Evolutionary conservation across 2,329 filamentous ascomycete genomes (phyloP).

Genomic region (Penicillium sclerotiorum): DNA sequence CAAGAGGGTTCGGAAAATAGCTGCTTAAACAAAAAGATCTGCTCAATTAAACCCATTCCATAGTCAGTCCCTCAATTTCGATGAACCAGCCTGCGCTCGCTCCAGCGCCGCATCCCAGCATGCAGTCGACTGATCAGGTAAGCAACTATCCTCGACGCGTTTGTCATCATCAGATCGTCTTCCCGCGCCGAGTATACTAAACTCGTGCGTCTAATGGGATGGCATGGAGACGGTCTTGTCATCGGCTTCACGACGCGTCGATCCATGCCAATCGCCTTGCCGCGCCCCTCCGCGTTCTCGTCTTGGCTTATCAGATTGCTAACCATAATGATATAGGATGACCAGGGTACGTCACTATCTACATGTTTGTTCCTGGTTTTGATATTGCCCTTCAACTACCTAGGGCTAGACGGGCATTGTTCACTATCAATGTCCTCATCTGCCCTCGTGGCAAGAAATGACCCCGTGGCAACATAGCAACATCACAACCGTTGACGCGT

Average conservation of each 20-base stretch:
- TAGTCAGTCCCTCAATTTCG: slow-evolving; percentile 18
- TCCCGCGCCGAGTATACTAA: slow-evolving; percentile 21
- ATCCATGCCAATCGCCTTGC: slow-evolving; percentile 1
- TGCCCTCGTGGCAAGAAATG: background rate
- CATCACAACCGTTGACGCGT: background rate
- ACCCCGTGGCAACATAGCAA: too few relatives aligned
- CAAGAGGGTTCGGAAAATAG: slow-evolving; percentile 3
- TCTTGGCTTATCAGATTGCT: slow-evolving; percentile 17
- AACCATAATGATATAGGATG: slow-evolving; percentile 37
- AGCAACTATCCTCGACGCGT: slow-evolving; percentile 43
- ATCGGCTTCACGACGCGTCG: slow-evolving; percentile 19
- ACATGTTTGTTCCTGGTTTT: slow-evolving; percentile 37
- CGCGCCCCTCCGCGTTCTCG: slow-evolving; percentile 9
- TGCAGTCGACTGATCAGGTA: slow-evolving; percentile 58
- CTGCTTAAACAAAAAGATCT: slow-evolving; percentile 4
- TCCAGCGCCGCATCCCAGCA: slow-evolving; percentile 52
- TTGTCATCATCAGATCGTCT: slow-evolving; percentile 41
- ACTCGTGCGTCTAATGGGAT: background rate
- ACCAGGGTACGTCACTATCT: slow-evolving; percentile 46
- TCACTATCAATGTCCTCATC: background rate
- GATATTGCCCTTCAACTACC: background rate
- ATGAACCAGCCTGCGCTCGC: slow-evolving; percentile 54
- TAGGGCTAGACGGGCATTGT: background rate
- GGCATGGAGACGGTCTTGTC: background rate
- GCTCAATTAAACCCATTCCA: slow-evolving; percentile 5